Evolutionary conservation across 2,329 filamentous ascomycete genomes (phyloP), one percentile per base, ranked within the genome.

Genomic region (Pyrenochaeta sp.): DNA sequence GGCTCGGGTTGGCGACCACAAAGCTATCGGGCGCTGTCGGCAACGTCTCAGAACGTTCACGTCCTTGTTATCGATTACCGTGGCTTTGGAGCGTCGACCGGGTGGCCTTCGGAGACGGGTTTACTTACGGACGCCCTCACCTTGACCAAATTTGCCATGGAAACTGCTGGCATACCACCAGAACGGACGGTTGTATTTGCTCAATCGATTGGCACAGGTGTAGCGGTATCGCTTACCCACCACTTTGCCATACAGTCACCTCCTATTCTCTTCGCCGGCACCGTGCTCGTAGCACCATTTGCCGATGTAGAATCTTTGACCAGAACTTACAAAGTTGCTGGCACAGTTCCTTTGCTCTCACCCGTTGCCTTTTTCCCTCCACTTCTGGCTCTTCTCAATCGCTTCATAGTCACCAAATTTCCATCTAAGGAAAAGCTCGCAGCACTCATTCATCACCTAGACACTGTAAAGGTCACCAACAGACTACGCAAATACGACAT

Each of bases 11-110:
- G 81, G 71, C 75, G 86, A 7, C 81, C 82, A 0, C 79, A 82
- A 3, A 86, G 82, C 66, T 88, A 89, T 68, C 81, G 85, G 2
- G 84, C 82, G 12, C 75, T 88, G 42, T 83, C 82, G 6, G 80
- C 76, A 0, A 76, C 81, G 1, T 82, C 85, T 0, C 67, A 77
- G 22, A 85, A 83, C 39, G 84, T 86, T 2, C 85, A 90, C 64
- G 80, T 85, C 37, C 67, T 89, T 8, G 80, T 84, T 1, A 82
- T 90, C 52, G 87, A 90, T 72, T 89, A 88, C 64, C 81, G 86
- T 5, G 86, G 87, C 0, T 90, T 85, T 62, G 87, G 87, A 1
- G 71, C 68, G 4, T 85, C 82, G 50, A 82, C 75, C 0, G 86
- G 86, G 1, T 67, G 71, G 5, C 86, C 86, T 0, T 85, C 84